These are phyloP conservation scores for Clavariopsis aquatica DNA, from an alignment of 495 filamentous ascomycete species.

Conservation along the genomic window DNA sequence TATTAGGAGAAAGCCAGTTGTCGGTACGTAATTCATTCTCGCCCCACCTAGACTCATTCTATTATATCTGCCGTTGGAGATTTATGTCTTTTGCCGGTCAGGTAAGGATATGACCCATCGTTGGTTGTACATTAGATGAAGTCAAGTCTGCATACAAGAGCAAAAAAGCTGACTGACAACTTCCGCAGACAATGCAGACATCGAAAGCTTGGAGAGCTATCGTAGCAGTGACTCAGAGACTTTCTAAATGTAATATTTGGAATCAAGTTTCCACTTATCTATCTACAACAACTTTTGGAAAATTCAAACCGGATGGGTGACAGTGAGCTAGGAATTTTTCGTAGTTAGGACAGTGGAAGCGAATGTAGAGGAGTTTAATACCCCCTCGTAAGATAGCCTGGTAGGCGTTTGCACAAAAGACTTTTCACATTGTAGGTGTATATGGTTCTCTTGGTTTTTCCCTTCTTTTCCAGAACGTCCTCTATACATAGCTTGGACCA, in stretches of 20 bases:
- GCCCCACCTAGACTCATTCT: not conserved
- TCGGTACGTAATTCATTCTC: conserved; percentile 27
- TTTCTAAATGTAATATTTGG: conserved; percentile 5
- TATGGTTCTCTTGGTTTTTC: not conserved
- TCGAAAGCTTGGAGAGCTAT: conserved; percentile 34
- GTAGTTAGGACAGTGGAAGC: not conserved
- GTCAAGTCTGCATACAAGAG: not conserved
- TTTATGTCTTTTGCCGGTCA: not conserved
- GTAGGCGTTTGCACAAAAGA: not conserved
- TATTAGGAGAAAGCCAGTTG: conserved; percentile 36
- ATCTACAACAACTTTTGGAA: not conserved
- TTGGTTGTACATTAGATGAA: not conserved
- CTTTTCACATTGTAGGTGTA: not conserved
- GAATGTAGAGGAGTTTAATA: not conserved
- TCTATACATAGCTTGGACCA: not conserved
- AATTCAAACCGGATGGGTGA: too few species aligned
- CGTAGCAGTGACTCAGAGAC: conserved; percentile 30
- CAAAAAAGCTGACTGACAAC: not conserved
- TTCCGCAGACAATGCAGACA: conserved; percentile 8
- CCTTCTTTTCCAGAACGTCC: not conserved
- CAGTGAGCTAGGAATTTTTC: not conserved
- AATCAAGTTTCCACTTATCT: not conserved
- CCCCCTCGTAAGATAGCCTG: not conserved
- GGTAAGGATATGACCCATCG: not conserved
- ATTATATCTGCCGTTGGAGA: not conserved